Evolutionary conservation across 148 eudicot species (phyloP), one percentile per base, ranked within the genome.

Genomic region (Rhododendron williamsianum): DNA sequence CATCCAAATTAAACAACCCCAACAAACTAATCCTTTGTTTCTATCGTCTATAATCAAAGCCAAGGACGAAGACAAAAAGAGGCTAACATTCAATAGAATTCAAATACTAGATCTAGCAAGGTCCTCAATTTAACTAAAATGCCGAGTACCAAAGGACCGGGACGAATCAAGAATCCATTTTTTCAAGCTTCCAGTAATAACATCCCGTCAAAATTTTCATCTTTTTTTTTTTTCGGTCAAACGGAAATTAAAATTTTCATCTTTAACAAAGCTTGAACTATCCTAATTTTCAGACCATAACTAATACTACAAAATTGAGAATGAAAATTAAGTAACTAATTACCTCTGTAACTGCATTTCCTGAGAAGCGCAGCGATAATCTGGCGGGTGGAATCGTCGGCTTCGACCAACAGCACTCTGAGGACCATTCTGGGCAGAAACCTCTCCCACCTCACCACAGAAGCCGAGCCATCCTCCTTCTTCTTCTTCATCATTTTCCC

Each of bases 321-420:
- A 4, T 19, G 38, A 15, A 4, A 8, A 21, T 15, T 45, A 76
- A 73, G 82, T 18, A 63, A 86, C 67, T 13, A 73, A 95, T n/a
- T 25, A 67, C 98, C 98, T 95, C 88, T 95, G 83, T 92, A 95
- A 52, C 91, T 91, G 88, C 97, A 94, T 91, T 94, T 95, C 73
- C 96, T 89, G 83, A 95, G 97, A 87, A 95, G 95, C 5, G 98
- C 98, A n/a, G 94, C 81, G 79, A 95, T 93, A 86, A 95, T 94
- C 85, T 95, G 98, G 56, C 98, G 84, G 38, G 98, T 94, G 0
- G 96, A 95, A 87, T 94, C 96, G 92, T 95, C 98, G 83, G 94
- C 91, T 91, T 95, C 98, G 78, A 95, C 95, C 85, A 95, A 85
- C 86, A 95, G 90, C 58, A 95, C 92, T 56, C 97, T 91, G 65